Percentiles rank a stretch among this genome's conserved stretches.
Evolutionary conservation across 306 rosid genomes (phyloP).

Genomic region (Cyamopsis tetragonoloba): DNA sequence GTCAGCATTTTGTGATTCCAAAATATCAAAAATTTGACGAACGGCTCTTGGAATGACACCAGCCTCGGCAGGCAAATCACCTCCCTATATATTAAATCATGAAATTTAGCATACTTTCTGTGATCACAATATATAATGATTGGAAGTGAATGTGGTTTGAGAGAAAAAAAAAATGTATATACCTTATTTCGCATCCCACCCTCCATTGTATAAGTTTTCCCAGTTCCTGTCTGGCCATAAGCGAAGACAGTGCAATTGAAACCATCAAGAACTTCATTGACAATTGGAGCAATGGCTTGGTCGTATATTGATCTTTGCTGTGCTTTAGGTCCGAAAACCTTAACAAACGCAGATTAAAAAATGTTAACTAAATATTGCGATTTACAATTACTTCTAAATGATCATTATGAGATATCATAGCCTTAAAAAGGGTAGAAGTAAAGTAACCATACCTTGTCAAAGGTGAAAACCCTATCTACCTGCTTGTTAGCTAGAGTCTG

Average conservation of each 20-base stretch:
- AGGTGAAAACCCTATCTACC: conserved; percentile 74
- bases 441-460: conserved; percentile 68
- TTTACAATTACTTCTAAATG: background rate
- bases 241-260: conserved; percentile 96
- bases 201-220: conserved; percentile 98
- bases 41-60: conserved; percentile 98
- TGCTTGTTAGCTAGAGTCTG: conserved; percentile 87
- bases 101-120: background rate
- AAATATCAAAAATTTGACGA: conserved; percentile 83
- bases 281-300: conserved; percentile 90
- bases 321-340: conserved; percentile 95
- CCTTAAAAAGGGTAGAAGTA: background rate
- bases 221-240: conserved; percentile 97
- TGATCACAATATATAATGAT: background rate
- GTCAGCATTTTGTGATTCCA: conserved; percentile 84
- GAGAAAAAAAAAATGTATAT: conserved; percentile 8
- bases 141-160: background rate
- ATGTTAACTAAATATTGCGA: background rate
- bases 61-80: conserved; percentile 82
- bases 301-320: conserved; percentile 91
- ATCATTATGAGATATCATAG: background rate
- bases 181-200: conserved; percentile 96
- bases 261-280: conserved; percentile 92
- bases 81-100: conserved; percentile 45
- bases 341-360: background rate